Base-by-base conservation (phyloP, 768 basidiomycete genomes). In the Neoboletus brunneissimus region DNA sequence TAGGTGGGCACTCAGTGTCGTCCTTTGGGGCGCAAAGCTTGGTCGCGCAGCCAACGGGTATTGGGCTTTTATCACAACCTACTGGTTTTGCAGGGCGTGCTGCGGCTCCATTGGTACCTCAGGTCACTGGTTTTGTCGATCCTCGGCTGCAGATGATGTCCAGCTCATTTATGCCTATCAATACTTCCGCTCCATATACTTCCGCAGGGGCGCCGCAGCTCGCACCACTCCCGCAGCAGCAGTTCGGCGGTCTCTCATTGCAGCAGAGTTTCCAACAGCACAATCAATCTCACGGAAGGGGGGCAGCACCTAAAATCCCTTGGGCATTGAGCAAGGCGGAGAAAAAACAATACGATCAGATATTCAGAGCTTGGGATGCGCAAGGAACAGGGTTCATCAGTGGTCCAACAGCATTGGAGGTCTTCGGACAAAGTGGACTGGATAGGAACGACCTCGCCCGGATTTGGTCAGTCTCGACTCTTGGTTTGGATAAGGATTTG, bases 311-410 rank as follows among this genome's bases (percentile, higher is more conserved):
- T 29, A 85, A 82, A 64, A 78, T 97, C 38, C 84, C 92, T 0
- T 99, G 97, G 97, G 82, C 86, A 0, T 75, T 98, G 51, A 84
- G 84, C 5, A 89, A 90, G 71, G 81, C 83, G 6, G 97, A 99
- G 78, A 95, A 95, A 81, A 96, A 97, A 77, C 88, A 88, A 61
- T 99, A 98, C 65, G 92, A 98, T 69, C 82, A 89, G 65, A 95
- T 98, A 65, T 99, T 99, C 76, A 80, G 96, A 56, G 88, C 91
- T n/a, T 99, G 97, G 97, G 96, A 98, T 68, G 73, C 84, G 0
- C 79, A 83, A 40, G 77, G 79, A 9, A 84, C 84, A 0, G 94
- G 94, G 0, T 98, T 95, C 72, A 91, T 99, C 66, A 83, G 73
- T 47, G 95, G 97, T 27, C 75, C 81, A 61, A 89, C 84, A 16